These are phyloP conservation scores for Karstenula rhodostoma DNA, from an alignment of 2,329 filamentous ascomycete genomes.

Conservation along the genomic window DNA sequence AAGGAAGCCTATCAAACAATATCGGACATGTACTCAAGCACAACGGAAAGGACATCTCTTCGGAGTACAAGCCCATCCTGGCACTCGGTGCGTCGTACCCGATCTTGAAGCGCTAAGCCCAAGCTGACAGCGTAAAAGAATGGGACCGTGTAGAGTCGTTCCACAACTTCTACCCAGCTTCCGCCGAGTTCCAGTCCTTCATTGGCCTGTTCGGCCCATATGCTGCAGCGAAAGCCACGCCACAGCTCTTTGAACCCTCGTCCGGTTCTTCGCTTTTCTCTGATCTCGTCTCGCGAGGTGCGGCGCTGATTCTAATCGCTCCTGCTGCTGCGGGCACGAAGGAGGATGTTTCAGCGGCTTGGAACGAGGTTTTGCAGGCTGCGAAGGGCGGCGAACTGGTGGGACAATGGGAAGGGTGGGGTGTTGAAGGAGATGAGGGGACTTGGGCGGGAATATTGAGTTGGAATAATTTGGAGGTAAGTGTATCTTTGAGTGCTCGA, in stretches of 20 bases:
- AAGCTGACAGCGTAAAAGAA: neutral
- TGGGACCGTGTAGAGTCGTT: neutral
- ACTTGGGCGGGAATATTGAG: neutral
- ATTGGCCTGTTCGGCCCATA: neutral
- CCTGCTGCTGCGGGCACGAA: neutral
- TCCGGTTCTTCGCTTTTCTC: neutral
- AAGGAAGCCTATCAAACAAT: neutral
- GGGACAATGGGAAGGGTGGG: slow-evolving; percentile 7
- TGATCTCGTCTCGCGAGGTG: neutral
- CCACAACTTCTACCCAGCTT: slow-evolving; percentile 6
- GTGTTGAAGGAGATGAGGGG: slow-evolving; percentile 2
- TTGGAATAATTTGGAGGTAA: slow-evolving; percentile 1
- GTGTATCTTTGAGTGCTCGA: neutral
- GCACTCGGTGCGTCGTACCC: neutral
- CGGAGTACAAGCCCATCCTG: slow-evolving; percentile 2
- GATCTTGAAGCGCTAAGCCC: neutral
- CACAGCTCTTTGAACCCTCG: neutral
- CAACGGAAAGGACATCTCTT: slow-evolving; percentile 5
- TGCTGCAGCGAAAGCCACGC: neutral
- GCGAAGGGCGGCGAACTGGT: neutral
- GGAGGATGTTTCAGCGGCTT: neutral
- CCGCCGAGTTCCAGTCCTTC: neutral
- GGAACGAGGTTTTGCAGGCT: neutral
- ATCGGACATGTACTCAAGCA: neutral
- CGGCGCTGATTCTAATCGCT: slow-evolving; percentile 2